These are phyloP conservation scores for Postia placenta DNA, from an alignment of 768 basidiomycete species.

Conservation along the genomic window DNA sequence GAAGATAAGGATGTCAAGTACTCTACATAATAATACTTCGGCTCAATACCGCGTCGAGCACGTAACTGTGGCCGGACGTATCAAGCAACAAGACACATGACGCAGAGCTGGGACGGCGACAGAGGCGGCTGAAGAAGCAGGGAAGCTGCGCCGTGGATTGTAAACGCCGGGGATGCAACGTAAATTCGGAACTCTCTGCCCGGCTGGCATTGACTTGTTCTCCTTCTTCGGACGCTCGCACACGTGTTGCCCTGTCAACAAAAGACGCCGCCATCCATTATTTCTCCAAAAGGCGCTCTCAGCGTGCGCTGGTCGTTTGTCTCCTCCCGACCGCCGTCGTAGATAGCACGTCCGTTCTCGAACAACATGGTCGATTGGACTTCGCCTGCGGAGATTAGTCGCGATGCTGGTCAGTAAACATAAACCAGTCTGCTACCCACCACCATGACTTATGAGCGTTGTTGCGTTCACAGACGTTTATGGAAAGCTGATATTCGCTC, in stretches of 20 bases:
- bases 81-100: no score
- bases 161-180: neutral
- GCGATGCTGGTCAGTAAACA: conserved; percentile 1
- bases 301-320: neutral
- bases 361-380: conserved; percentile 46
- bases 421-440: neutral
- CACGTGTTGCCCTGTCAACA: neutral
- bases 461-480: conserved; percentile 43
- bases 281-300: neutral
- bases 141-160: neutral
- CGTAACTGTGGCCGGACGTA: no score
- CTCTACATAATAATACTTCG: no score
- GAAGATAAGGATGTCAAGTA: no score
- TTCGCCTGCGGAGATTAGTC: conserved; percentile 33
- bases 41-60: no score
- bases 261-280: neutral
- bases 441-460: neutral
- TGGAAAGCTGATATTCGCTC: conserved; percentile 50
- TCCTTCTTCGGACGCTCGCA: neutral
- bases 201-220: neutral
- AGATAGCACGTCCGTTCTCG: conserved; percentile 3
- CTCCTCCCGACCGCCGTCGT: neutral
- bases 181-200: neutral
- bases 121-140: no score
- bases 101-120: no score